These are phyloP conservation scores for Mucuna pruriens DNA, from an alignment of 306 rosid genomes.

Conservation along the genomic window DNA sequence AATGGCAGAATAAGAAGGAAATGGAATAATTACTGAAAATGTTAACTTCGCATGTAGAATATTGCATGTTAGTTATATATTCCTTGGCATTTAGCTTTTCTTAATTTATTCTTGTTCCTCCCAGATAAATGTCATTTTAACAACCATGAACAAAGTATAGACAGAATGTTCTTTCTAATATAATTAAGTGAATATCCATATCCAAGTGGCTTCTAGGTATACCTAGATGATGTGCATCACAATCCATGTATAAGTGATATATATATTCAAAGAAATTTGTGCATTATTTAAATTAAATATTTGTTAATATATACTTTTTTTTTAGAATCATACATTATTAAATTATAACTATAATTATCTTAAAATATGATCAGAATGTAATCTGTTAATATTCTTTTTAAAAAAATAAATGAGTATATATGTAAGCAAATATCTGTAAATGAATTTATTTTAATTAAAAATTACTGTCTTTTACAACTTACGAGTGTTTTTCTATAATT, in stretches of 20 bases:
- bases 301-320: too few relatives aligned
- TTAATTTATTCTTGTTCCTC: constrained; percentile 20
- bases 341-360: too few relatives aligned
- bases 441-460: too few relatives aligned
- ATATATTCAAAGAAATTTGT: not conserved
- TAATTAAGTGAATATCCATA: constrained; percentile 19
- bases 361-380: too few relatives aligned
- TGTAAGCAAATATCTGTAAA: too few relatives aligned
- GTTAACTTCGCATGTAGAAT: not conserved
- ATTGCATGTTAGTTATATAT: not conserved
- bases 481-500: too few relatives aligned
- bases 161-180: constrained; percentile 17
- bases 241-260: not conserved
- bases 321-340: too few relatives aligned
- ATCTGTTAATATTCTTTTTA: too few relatives aligned
- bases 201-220: constrained; percentile 20
- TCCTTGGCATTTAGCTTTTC: constrained; percentile 19
- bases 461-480: too few relatives aligned
- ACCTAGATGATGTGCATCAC: not conserved
- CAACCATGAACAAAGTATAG: constrained; percentile 2
- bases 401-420: too few relatives aligned
- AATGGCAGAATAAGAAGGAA: not conserved
- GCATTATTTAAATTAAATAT: not conserved
- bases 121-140: constrained; percentile 5
- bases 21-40: not conserved